Evolutionary conservation across 2,329 filamentous ascomycete genomes (phyloP).

Genomic region (Colletotrichum neosansevieriae): DNA sequence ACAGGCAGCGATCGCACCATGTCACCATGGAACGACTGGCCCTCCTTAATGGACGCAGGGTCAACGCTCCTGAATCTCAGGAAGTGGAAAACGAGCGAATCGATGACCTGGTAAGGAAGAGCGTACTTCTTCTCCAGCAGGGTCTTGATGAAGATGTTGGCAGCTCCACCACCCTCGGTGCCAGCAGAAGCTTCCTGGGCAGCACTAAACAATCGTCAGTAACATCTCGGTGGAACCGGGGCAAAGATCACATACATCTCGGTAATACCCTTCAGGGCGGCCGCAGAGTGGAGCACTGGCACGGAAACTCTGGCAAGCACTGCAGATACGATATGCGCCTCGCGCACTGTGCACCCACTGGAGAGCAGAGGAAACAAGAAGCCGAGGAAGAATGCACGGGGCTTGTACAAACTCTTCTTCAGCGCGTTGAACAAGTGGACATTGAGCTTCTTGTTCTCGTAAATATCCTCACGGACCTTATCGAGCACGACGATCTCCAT

Average conservation of each 20-base stretch:
- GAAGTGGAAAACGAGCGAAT: constrained; percentile 96
- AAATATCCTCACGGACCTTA: constrained; percentile 92
- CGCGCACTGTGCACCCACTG: constrained; percentile 88
- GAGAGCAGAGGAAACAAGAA: constrained; percentile 91
- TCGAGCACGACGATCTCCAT: constrained; percentile 89
- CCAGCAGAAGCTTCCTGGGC: constrained; percentile 88
- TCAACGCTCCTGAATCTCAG: constrained; percentile 84
- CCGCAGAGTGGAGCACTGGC: constrained; percentile 91
- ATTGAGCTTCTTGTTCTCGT: constrained; percentile 94
- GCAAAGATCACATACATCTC: constrained; percentile 70
- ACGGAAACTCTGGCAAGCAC: constrained; percentile 88
- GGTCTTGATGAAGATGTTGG: constrained; percentile 94
- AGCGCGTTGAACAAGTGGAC: constrained; percentile 94
- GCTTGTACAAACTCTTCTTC: constrained; percentile 94
- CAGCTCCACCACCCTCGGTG: constrained; percentile 88
- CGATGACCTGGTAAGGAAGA: constrained; percentile 92
- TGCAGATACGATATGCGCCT: constrained; percentile 91
- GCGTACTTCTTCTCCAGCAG: constrained; percentile 98
- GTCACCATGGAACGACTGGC: constrained; percentile 60
- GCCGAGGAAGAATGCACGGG: constrained; percentile 89
- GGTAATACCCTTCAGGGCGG: constrained; percentile 90
- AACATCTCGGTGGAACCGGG: background rate
- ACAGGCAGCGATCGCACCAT: constrained; percentile 80
- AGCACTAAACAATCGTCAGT: constrained; percentile 55
- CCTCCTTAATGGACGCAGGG: constrained; percentile 64